Conservation (phyloP, 2,329 filamentous ascomycete species). For the Cylindrodendrum hubeiense region DNA sequence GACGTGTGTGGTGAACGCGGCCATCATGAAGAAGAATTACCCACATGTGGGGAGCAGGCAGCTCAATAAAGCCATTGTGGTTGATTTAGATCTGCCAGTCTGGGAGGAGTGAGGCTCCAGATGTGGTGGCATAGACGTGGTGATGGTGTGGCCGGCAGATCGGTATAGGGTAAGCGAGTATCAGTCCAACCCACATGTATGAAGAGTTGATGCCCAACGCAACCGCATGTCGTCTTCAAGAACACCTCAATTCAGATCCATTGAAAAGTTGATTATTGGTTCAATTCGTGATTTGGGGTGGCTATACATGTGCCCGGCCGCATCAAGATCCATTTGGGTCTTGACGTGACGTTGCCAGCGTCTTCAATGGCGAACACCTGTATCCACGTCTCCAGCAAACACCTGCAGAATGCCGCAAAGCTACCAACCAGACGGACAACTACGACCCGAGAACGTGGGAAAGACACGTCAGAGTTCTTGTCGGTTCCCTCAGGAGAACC, state of each 20-base stretch:
- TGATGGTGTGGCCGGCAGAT: neutral
- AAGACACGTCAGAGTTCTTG: constrained; percentile 18
- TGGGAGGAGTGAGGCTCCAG: constrained; percentile 39
- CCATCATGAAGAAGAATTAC: constrained; percentile 77
- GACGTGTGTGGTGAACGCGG: constrained; percentile 85
- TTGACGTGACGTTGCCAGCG: neutral
- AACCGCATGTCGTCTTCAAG: constrained; percentile 15
- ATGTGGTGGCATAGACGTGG: neutral
- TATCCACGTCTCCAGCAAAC: constrained; percentile 25
- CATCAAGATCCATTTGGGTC: constrained; percentile 9
- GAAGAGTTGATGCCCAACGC: constrained; percentile 44
- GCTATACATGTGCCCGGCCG: constrained; percentile 21
- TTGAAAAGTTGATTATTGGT: neutral
- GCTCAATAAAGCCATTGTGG: constrained; percentile 85
- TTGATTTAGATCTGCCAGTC: constrained; percentile 80
- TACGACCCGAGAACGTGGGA: constrained; percentile 14
- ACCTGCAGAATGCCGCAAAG: constrained; percentile 3
- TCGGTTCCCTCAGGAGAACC: neutral
- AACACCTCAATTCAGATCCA: constrained; percentile 25
- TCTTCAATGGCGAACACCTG: constrained; percentile 5
- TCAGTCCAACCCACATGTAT: neutral
- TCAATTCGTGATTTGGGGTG: constrained; percentile 4
- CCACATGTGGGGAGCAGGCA: constrained; percentile 72
- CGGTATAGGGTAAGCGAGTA: constrained; percentile 27
- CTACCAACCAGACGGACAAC: constrained; percentile 19